These are phyloP conservation scores for Spergularia bocconei DNA, from an alignment of 148 eudicot genomes.

Conservation along the genomic window DNA sequence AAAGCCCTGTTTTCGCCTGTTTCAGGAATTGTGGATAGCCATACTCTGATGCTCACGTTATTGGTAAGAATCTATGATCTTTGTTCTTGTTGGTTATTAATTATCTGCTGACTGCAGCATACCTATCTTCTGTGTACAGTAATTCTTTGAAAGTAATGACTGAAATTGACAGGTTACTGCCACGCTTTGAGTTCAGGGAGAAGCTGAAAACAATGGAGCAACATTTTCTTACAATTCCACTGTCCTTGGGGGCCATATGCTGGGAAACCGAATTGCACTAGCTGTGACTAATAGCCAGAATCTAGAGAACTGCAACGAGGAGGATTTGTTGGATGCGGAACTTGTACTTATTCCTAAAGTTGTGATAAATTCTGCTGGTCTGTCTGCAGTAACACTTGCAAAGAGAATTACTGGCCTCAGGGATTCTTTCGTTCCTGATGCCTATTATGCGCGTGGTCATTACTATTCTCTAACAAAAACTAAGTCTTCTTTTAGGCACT, in stretches of 20 bases:
- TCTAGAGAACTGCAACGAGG: slow-evolving; percentile 38
- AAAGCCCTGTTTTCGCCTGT: slow-evolving; percentile 79
- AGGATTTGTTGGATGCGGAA: slow-evolving; percentile 48
- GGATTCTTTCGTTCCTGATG: slow-evolving; percentile 36
- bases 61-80: slow-evolving; percentile 45
- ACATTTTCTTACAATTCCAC: slow-evolving; percentile 77
- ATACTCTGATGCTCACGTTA: slow-evolving; percentile 78
- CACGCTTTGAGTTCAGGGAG: slow-evolving; percentile 75
- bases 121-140: not conserved
- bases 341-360: slow-evolving; percentile 64
- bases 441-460: slow-evolving; percentile 84
- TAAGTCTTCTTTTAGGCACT: slow-evolving; percentile 62
- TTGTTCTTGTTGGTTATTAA: not conserved
- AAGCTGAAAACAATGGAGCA: slow-evolving; percentile 80
- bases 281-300: slow-evolving; percentile 57
- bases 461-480: slow-evolving; percentile 67
- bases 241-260: slow-evolving; percentile 65
- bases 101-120: not conserved
- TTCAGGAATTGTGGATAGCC: slow-evolving; percentile 80
- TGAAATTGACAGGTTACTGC: slow-evolving; percentile 57
- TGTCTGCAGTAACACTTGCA: slow-evolving; percentile 70
- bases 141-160: slow-evolving; percentile 33
- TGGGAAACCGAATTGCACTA: slow-evolving; percentile 51
- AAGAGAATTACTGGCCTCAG: slow-evolving; percentile 54
- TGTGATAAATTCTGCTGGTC: slow-evolving; percentile 78